These are phyloP conservation scores for Paramecium primaurelia DNA, from an alignment of 73 alveolate species.

Conservation along the genomic window DNA sequence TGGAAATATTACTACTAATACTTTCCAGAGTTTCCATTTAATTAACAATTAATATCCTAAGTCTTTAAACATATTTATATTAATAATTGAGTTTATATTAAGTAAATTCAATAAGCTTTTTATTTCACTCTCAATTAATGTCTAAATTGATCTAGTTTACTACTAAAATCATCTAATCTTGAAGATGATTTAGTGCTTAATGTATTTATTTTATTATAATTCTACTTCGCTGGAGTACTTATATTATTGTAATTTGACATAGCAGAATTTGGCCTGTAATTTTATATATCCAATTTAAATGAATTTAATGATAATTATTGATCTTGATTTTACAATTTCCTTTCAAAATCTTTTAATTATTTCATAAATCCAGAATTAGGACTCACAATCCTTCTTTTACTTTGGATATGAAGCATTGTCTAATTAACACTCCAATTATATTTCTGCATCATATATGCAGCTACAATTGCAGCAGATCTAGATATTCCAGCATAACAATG, in stretches of 20 bases:
- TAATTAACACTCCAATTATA: not conserved
- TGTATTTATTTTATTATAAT: not conserved
- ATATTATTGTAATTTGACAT: not conserved
- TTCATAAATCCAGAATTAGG: conserved; percentile 23
- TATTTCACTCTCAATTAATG: not conserved
- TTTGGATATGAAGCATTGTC: not conserved
- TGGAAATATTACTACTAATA: not conserved
- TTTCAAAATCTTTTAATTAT: not conserved
- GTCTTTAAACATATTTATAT: not conserved
- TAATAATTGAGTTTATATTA: not conserved
- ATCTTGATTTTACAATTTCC: not conserved
- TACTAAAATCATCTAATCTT: not conserved
- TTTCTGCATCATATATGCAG: conserved; percentile 22
- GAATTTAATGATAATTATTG: not conserved
- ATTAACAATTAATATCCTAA: not conserved
- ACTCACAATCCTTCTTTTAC: not conserved
- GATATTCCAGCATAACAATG: conserved; percentile 44
- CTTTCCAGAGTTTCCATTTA: not conserved
- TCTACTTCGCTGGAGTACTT: not conserved
- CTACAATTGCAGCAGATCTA: not conserved
- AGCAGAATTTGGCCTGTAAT: not conserved
- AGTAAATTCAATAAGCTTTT: not conserved
- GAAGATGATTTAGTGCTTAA: not conserved
- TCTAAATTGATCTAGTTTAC: conserved; percentile 1
- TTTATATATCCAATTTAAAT: not conserved